Percentiles rank a stretch among this genome's conserved stretches.
phyloP scores from a whole-genome alignment of 306 rosid genomes.

The Dalbergia cochinchinensis region DNA sequence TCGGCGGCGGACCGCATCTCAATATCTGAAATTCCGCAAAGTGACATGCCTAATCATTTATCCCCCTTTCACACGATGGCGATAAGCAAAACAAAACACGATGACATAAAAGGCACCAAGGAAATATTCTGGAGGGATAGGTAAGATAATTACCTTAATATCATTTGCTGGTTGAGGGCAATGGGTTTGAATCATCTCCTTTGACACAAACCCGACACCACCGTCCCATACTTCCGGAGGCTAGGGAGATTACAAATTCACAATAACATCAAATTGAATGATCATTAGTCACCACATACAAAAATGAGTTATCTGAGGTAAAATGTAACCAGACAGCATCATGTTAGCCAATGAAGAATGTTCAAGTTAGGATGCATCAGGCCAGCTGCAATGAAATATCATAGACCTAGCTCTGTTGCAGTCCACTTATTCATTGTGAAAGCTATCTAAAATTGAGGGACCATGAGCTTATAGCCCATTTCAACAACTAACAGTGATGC shows the following conservation, averaged over 20 bases:
- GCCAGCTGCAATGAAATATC: neutral
- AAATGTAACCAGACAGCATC: slow-evolving; percentile 1
- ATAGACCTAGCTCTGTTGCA: neutral
- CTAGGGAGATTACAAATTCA: slow-evolving; percentile 51
- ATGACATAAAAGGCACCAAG: neutral
- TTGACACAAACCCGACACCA: slow-evolving; percentile 88
- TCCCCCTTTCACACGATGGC: slow-evolving; percentile 7
- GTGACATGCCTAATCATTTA: slow-evolving; percentile 3
- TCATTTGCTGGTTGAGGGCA: slow-evolving; percentile 83
- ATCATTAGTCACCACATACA: slow-evolving; percentile 10
- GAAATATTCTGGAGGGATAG: slow-evolving; percentile 13
- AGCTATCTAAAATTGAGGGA: neutral
- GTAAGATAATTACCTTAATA: slow-evolving; percentile 63
- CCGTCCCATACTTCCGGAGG: slow-evolving; percentile 95
- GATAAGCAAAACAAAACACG: slow-evolving; percentile 1
- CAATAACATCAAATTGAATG: slow-evolving; percentile 28
- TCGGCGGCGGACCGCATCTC: slow-evolving; percentile 97
- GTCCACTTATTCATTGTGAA: neutral
- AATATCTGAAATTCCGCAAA: slow-evolving; percentile 64
- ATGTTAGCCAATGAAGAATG: slow-evolving; percentile 2
- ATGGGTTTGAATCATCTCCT: slow-evolving; percentile 91
- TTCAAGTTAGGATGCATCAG: neutral
- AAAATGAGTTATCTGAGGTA: slow-evolving; percentile 50
- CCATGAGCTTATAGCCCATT: neutral
- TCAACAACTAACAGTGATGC: slow-evolving; percentile 15